phyloP scores from a whole-genome alignment of 2,329 filamentous ascomycete species.

The Exophiala sideris region DNA sequence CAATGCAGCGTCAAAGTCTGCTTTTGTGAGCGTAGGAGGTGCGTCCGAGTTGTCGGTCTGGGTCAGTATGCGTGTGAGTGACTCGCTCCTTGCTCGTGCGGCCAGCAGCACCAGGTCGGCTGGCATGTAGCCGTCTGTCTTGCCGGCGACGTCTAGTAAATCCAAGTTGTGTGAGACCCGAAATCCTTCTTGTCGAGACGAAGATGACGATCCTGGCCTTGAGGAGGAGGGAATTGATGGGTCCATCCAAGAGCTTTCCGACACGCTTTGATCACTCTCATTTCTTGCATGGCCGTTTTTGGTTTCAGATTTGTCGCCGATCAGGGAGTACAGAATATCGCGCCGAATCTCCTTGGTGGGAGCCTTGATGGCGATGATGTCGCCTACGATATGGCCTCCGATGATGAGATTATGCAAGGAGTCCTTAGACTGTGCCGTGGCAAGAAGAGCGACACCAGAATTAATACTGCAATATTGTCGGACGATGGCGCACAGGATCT shows the following conservation, averaged over 20 bases:
- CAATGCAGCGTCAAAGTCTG: slow-evolving; percentile 79
- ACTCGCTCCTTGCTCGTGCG: slow-evolving; percentile 83
- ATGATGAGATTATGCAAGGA: slow-evolving; percentile 85
- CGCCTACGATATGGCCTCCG: slow-evolving; percentile 85
- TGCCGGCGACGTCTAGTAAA: slow-evolving; percentile 85
- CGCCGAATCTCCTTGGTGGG: slow-evolving; percentile 88
- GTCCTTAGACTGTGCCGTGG: slow-evolving; percentile 90
- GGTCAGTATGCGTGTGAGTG: slow-evolving; percentile 72
- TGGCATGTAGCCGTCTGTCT: slow-evolving; percentile 97
- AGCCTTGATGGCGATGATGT: slow-evolving; percentile 84
- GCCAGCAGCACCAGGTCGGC: slow-evolving; percentile 85
- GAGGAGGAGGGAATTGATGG: slow-evolving; percentile 60
- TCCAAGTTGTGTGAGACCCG: slow-evolving; percentile 74
- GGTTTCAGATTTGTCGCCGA: slow-evolving; percentile 42
- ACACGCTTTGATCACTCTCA: slow-evolving; percentile 34
- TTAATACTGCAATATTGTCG: slow-evolving; percentile 77
- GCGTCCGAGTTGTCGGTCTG: slow-evolving; percentile 40
- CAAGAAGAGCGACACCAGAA: slow-evolving; percentile 79
- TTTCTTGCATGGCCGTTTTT: slow-evolving; percentile 40
- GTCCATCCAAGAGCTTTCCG: slow-evolving; percentile 71
- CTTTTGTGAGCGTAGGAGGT: slow-evolving; percentile 61
- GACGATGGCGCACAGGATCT: slow-evolving; percentile 78
- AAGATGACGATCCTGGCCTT: slow-evolving; percentile 41
- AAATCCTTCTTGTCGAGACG: slow-evolving; percentile 57
- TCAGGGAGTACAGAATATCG: slow-evolving; percentile 77